Conservation (phyloP, 331 rosid species). For the Rhamnella rubrinervis region DNA sequence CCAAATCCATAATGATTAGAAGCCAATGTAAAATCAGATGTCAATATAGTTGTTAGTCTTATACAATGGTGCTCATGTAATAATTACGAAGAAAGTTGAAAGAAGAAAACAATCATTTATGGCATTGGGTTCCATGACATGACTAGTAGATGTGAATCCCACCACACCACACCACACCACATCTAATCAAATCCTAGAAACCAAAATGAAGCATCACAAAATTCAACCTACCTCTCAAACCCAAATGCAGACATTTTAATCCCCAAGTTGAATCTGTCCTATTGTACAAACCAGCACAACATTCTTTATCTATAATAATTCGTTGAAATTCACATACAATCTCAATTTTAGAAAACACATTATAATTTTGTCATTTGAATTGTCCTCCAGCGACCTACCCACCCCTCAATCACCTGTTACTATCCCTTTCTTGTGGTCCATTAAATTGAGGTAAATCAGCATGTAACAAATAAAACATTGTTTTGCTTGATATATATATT, state of each 20-base stretch:
- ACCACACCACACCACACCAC: neutral
- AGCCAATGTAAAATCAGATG: no score
- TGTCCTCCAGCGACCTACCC: no score
- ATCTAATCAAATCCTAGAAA: neutral
- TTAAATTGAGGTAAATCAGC: no score
- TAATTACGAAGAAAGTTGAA: neutral
- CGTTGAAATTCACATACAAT: no score
- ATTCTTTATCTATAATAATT: neutral
- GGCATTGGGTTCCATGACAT: neutral
- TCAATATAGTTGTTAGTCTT: neutral
- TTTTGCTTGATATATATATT: no score
- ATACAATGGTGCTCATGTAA: neutral
- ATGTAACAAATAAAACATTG: no score
- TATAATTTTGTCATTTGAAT: no score
- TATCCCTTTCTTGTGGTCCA: no score
- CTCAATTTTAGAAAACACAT: no score
- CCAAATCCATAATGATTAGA: no score
- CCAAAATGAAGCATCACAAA: neutral
- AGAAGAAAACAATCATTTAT: neutral
- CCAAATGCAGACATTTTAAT: neutral
- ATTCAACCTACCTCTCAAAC: neutral
- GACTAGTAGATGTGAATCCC: conserved; percentile 7
- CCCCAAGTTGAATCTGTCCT: conserved; percentile 8
- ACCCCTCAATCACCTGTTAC: no score
- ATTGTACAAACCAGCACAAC: neutral